These are phyloP conservation scores for Pichia occidentalis DNA, from an alignment of 805 yeast genomes.

Conservation along the genomic window DNA sequence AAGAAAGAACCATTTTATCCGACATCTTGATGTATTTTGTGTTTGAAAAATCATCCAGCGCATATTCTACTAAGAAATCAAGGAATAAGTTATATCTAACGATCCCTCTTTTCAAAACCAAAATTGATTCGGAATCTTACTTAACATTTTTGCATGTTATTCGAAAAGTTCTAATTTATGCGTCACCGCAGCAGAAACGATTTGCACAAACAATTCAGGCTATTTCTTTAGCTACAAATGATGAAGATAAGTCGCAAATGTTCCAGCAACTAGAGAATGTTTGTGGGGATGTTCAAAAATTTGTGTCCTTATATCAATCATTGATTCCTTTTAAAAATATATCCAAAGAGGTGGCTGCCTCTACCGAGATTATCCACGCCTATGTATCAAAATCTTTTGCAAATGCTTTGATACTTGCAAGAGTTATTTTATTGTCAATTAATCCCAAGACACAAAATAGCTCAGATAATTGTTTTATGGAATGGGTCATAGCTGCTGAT, in stretches of 20 bases:
- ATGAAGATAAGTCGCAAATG: slow-evolving; percentile 43
- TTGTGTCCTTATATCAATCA: slow-evolving; percentile 15
- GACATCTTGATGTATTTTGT: slow-evolving; percentile 57
- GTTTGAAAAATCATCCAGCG: slow-evolving; percentile 46
- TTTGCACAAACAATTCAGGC: slow-evolving; percentile 57
- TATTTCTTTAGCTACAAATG: slow-evolving; percentile 62
- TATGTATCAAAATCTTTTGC: slow-evolving; percentile 32
- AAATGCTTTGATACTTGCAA: slow-evolving; percentile 41
- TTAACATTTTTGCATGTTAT: slow-evolving; percentile 56
- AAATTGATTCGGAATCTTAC: slow-evolving; percentile 72
- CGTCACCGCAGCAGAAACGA: slow-evolving; percentile 61
- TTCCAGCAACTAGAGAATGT: slow-evolving; percentile 11
- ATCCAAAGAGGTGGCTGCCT: slow-evolving; percentile 28
- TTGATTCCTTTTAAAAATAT: slow-evolving; percentile 41
- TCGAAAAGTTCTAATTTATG: slow-evolving; percentile 50
- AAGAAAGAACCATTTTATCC: slow-evolving; percentile 39
- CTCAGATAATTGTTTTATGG: slow-evolving; percentile 28
- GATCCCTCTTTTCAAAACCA: slow-evolving; percentile 60
- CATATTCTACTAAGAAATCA: slow-evolving; percentile 26
- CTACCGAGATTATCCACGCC: slow-evolving; percentile 31
- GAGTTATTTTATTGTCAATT: slow-evolving; percentile 26
- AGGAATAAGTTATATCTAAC: slow-evolving; percentile 51
- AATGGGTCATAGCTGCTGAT: slow-evolving; percentile 61
- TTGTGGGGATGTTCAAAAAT: slow-evolving; percentile 6
- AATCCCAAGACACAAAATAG: slow-evolving; percentile 23